Conservation (phyloP, 1,139 yeast genomes). For the Candida frijolesensis region DNA sequence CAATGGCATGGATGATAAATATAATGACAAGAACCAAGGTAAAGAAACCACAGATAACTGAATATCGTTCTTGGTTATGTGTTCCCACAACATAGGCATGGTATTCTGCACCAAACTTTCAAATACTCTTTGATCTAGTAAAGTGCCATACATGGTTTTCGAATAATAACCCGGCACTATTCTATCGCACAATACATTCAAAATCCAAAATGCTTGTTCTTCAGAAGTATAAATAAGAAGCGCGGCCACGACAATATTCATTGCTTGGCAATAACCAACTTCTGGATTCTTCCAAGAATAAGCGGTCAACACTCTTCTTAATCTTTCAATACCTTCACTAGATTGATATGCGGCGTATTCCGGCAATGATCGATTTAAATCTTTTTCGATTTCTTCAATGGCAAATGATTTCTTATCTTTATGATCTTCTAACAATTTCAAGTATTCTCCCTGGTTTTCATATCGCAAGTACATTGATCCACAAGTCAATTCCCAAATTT, state of each 20-base stretch:
- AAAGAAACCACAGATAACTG: conserved; percentile 93
- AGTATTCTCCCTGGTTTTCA: conserved; percentile 63
- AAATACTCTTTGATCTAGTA: conserved; percentile 90
- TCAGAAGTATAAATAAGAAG: conserved; percentile 91
- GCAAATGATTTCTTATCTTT: conserved; percentile 73
- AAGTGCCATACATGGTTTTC: conserved; percentile 95
- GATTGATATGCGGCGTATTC: conserved; percentile 94
- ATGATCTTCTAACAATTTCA: conserved; percentile 57
- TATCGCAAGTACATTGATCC: conserved; percentile 83
- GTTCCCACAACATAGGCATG: conserved; percentile 88
- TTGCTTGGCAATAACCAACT: conserved; percentile 98
- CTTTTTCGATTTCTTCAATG: conserved; percentile 95
- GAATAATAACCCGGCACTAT: conserved; percentile 96
- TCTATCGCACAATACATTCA: conserved; percentile 78
- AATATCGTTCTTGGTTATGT: conserved; percentile 75
- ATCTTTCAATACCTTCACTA: conserved; percentile 78
- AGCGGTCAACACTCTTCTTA: conserved; percentile 87
- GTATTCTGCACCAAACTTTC: conserved; percentile 88
- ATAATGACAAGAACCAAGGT: conserved; percentile 94
- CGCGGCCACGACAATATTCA: conserved; percentile 97
- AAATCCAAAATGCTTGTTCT: conserved; percentile 96
- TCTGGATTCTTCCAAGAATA: conserved; percentile 98
- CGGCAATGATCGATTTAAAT: conserved; percentile 89
- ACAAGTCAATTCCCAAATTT: conserved; percentile 89
- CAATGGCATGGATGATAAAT: conserved; percentile 90